These are phyloP conservation scores for Seiridium unicorne DNA, from an alignment of 2,329 filamentous ascomycete species.

Conservation along the genomic window DNA sequence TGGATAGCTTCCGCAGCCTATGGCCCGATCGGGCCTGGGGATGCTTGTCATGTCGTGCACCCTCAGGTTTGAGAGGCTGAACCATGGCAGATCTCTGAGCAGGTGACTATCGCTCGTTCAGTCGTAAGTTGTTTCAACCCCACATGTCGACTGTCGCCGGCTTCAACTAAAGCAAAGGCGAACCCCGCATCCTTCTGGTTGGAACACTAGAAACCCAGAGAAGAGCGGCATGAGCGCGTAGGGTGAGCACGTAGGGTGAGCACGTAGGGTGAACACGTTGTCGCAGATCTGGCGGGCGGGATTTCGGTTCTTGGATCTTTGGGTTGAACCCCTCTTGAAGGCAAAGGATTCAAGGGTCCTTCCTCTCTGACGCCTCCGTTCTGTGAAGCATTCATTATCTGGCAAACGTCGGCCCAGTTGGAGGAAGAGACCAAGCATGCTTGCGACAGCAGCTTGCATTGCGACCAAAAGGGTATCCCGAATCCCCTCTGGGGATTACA, in stretches of 20 bases:
- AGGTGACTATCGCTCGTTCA: background rate
- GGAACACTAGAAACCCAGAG: background rate
- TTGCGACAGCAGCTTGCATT: background rate
- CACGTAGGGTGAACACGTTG: too few relatives aligned
- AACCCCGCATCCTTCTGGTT: constrained; percentile 3
- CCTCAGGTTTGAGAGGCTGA: background rate
- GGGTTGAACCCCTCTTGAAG: too few relatives aligned
- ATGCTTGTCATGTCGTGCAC: background rate
- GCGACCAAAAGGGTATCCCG: constrained; percentile 1
- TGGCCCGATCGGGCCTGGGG: background rate
- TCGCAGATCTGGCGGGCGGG: too few relatives aligned
- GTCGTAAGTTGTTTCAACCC: background rate
- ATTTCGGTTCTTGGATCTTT: too few relatives aligned
- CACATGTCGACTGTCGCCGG: background rate
- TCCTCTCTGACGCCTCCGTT: too few relatives aligned
- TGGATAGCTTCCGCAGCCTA: background rate
- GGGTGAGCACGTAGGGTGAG: background rate
- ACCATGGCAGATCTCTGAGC: background rate
- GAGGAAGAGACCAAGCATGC: background rate
- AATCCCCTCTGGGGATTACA: background rate
- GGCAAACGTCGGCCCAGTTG: too few relatives aligned
- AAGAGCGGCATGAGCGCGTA: constrained; percentile 5
- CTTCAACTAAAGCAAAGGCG: background rate
- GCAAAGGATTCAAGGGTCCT: too few relatives aligned
- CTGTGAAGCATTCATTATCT: too few relatives aligned